A percentile compares a stretch with the other conserved stretches of the same genome.
phyloP scores from a whole-genome alignment of 2,329 filamentous ascomycete genomes.

The Endoconidiophora polonica region DNA sequence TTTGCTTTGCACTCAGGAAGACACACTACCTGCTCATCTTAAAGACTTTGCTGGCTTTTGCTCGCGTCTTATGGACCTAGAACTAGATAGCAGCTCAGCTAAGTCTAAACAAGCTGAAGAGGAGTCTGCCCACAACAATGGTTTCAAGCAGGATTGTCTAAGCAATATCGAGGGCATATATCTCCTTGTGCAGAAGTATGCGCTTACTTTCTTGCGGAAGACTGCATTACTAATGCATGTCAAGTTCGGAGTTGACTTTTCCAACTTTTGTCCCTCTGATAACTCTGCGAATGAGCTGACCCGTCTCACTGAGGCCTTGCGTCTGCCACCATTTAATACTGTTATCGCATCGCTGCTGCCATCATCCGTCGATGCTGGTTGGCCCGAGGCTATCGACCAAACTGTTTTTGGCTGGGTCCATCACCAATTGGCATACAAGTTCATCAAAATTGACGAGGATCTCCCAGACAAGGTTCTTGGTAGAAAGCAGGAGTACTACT shows the following conservation, averaged over 20 bases:
- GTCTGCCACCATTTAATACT: constrained; percentile 62
- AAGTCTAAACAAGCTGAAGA: neutral
- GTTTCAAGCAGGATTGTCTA: constrained; percentile 38
- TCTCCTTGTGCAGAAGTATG: constrained; percentile 59
- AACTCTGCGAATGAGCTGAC: constrained; percentile 62
- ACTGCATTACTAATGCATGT: constrained; percentile 68
- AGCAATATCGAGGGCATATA: constrained; percentile 38
- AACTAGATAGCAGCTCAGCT: constrained; percentile 5
- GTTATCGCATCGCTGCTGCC: constrained; percentile 47
- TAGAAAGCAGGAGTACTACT: neutral
- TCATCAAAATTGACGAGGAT: too few relatives aligned
- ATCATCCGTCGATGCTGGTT: constrained; percentile 19
- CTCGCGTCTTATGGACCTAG: constrained; percentile 16
- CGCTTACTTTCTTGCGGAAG: constrained; percentile 81
- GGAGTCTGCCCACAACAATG: constrained; percentile 21
- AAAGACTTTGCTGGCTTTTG: constrained; percentile 39
- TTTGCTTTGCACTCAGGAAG: constrained; percentile 25
- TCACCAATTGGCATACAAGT: constrained; percentile 30
- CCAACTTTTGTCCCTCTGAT: constrained; percentile 44
- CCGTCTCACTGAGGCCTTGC: constrained; percentile 59
- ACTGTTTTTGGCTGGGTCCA: constrained; percentile 57
- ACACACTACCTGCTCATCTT: constrained; percentile 25
- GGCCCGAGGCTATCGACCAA: constrained; percentile 15
- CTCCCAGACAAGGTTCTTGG: neutral
- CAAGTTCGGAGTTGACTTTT: constrained; percentile 77